Conservation (phyloP, 2,329 filamentous ascomycete genomes). For the Phaeomoniella chlamydospora region DNA sequence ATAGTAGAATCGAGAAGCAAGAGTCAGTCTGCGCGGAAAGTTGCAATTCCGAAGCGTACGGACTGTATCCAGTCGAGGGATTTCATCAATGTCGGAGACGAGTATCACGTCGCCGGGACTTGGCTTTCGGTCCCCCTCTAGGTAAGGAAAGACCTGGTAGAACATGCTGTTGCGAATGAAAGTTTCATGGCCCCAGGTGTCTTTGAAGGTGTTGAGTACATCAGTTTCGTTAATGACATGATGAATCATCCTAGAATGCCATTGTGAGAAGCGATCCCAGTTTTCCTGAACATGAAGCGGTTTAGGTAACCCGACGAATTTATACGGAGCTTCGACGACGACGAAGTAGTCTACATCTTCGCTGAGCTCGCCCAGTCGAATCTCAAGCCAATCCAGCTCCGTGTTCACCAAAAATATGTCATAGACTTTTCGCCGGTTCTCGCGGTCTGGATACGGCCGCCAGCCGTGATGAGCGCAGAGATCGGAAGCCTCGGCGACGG, state of each 20-base stretch:
- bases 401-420: constrained; percentile 49
- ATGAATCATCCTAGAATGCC: constrained; percentile 47
- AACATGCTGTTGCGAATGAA: constrained; percentile 43
- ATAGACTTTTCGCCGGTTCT: constrained; percentile 35
- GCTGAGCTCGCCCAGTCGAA: constrained; percentile 44
- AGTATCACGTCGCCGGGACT: constrained; percentile 39
- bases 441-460: constrained; percentile 4
- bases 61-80: constrained; percentile 37
- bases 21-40: constrained; percentile 38
- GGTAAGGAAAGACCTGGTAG: constrained; percentile 37
- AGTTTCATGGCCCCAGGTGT: constrained; percentile 38
- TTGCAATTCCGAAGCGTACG: constrained; percentile 34
- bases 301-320: constrained; percentile 44
- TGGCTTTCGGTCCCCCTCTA: constrained; percentile 28
- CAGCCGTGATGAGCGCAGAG: not conserved
- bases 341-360: constrained; percentile 50
- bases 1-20: constrained; percentile 40
- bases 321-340: constrained; percentile 43
- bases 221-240: constrained; percentile 27
- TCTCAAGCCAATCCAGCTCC: constrained; percentile 52
- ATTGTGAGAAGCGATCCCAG: constrained; percentile 36
- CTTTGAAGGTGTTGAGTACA: constrained; percentile 4
- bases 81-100: constrained; percentile 47
- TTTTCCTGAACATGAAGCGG: constrained; percentile 38
- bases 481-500: not conserved